Evolutionary conservation across 495 filamentous ascomycete species (phyloP).

Genomic region (Bombardia bombarda): DNA sequence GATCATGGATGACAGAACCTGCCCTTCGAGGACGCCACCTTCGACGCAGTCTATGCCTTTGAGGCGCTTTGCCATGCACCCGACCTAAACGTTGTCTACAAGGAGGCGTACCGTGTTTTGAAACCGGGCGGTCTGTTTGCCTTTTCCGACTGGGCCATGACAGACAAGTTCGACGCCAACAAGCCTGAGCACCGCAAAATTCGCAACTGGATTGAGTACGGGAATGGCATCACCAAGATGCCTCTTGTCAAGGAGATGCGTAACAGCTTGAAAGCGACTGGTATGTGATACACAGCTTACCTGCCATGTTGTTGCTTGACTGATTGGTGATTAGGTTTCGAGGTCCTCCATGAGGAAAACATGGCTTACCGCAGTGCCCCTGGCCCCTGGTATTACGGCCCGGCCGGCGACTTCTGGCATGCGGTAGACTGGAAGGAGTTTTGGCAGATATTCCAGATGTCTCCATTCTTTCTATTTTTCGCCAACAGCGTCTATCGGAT

Average conservation of each 20-base stretch:
- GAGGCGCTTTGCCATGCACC: slow-evolving; percentile 13
- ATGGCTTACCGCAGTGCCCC: slow-evolving; percentile 7
- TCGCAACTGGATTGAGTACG: slow-evolving; percentile 16
- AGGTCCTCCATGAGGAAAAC: slow-evolving; percentile 9
- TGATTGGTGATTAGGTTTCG: slow-evolving; percentile 5
- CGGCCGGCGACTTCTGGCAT: slow-evolving; percentile 9
- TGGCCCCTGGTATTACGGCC: slow-evolving; percentile 13
- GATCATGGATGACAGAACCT: slow-evolving; percentile 4
- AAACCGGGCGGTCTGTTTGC: slow-evolving; percentile 14
- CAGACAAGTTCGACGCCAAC: slow-evolving; percentile 11
- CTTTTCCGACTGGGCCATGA: slow-evolving; percentile 15
- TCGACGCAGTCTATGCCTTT: slow-evolving; percentile 13
- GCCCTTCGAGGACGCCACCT: slow-evolving; percentile 13
- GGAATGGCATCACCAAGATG: slow-evolving; percentile 12
- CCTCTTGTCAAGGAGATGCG: slow-evolving; percentile 12
- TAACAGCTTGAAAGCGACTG: slow-evolving; percentile 1
- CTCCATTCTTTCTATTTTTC: slow-evolving; percentile 1
- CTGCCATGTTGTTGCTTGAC: background rate
- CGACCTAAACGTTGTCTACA: slow-evolving; percentile 6
- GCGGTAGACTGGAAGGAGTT: slow-evolving; percentile 8
- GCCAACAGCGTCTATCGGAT: background rate
- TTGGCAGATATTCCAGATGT: slow-evolving; percentile 14
- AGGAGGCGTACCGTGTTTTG: slow-evolving; percentile 11
- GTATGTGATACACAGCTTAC: slow-evolving; percentile 1
- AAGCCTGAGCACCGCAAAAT: slow-evolving; percentile 7